A percentile compares a stretch with the other conserved stretches of the same genome.
Conservation (phyloP, 2,329 filamentous ascomycete genomes). For the Colletotrichum orchidophilum region DNA sequence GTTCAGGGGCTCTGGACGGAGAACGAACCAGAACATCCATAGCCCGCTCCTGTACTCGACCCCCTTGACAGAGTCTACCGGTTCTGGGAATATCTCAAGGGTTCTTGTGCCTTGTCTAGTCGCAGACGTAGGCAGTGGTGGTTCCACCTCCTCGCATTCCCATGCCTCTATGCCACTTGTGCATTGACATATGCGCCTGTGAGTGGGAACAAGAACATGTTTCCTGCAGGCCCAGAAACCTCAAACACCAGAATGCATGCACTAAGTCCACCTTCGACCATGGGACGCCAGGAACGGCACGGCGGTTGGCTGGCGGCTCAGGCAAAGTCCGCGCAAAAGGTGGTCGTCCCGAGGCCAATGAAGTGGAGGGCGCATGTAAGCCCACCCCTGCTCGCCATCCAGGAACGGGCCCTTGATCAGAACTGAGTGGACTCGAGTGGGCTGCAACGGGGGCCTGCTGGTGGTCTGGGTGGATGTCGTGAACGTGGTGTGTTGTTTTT, state of each 20-base stretch:
- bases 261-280: not conserved
- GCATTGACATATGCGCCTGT: not conserved
- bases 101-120: not conserved
- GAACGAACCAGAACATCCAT: conserved; percentile 23
- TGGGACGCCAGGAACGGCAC: conserved; percentile 8
- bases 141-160: not conserved
- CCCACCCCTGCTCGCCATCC: conserved; percentile 2
- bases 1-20: not conserved
- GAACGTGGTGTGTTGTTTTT: not conserved
- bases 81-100: conserved; percentile 3
- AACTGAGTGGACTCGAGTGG: not conserved
- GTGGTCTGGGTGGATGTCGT: not conserved
- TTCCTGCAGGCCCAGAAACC: conserved; percentile 10
- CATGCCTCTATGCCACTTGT: not conserved
- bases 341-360: conserved; percentile 18
- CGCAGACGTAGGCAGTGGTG: not conserved
- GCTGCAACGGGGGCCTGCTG: not conserved
- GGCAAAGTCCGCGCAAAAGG: conserved; percentile 5
- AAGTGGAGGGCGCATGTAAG: conserved; percentile 7
- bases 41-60: not conserved
- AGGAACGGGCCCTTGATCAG: conserved; percentile 18
- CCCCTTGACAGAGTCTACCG: conserved; percentile 11
- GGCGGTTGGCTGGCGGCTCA: conserved; percentile 31
- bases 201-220: not conserved
- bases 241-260: not conserved